Base-by-base conservation (phyloP, 768 basidiomycete genomes). In the Leccinum subgranulosum region DNA sequence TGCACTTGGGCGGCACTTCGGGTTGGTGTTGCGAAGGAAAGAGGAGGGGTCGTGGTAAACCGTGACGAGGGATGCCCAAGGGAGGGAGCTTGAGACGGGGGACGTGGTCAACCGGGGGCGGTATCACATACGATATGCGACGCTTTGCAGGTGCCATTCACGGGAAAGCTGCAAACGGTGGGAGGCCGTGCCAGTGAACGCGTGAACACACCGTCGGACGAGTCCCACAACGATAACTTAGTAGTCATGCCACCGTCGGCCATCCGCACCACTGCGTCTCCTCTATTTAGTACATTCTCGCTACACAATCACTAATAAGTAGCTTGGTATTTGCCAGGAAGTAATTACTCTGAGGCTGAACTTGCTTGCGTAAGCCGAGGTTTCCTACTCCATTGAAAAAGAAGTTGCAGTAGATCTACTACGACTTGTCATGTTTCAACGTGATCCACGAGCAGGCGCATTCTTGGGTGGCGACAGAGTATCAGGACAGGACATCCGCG, bases 391-490 rank as follows among this genome's bases (percentile, higher is more conserved):
- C 36, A 39, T n/a, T 9, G 17, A 17, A 39, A 56, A 56, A 55
- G 29, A 56, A 41, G 52, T 27, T 28, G 15, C 14, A 3, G 25
- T 11, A 45, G 54, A 57, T 56, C 54, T 65, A 14, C 27, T 55
- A 48, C 49, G 39, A 34, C 43, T 25, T 61, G 58, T 53, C 60
- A 92, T 94, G 84, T 94, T 91, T 72, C 90, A 92, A 85, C 86
- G 92, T 72, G 92, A 94, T 84, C 89, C 92, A 61, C 77, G 88
- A 68, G 91, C 90, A 63, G 94, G 94, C 50, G 90, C 91, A 19
- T 97, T 98, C 73, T 79, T 98, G 17, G 95, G 95, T 55, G 96
- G 96, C 27, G 91, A 96, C 75, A 81, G 95, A 66, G 87, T 94
- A 17, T 90, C 91, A 63, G 95, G 96, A 4, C 94, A 95, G 71